Conservation (phyloP, 2,329 filamentous ascomycete genomes). For the Curvularia lunata region DNA sequence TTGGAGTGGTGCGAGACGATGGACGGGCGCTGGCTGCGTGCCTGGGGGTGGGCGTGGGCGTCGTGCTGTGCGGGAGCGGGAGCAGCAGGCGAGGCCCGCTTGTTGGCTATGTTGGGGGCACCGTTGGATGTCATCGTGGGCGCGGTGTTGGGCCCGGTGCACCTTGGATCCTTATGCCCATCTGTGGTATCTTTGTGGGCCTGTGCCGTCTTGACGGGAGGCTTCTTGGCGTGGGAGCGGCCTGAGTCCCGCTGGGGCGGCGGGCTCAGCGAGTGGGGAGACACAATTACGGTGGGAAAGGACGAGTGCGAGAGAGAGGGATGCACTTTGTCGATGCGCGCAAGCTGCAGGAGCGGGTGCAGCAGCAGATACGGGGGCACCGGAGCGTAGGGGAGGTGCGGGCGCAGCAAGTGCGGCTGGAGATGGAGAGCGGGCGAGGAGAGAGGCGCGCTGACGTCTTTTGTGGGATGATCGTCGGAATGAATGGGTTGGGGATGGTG, state of each 20-base stretch:
- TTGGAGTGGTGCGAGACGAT: conserved; percentile 73
- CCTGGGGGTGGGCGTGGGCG: conserved; percentile 15
- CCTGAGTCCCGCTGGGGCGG: conserved; percentile 42
- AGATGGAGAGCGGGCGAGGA: conserved; percentile 20
- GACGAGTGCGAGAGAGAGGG: conserved; percentile 27
- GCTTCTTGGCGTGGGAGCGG: conserved; percentile 40
- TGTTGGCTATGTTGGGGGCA: conserved; percentile 37
- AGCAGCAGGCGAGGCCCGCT: conserved; percentile 33
- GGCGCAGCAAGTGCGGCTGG: conserved; percentile 16
- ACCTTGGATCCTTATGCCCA: conserved; percentile 45
- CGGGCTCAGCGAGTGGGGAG: conserved; percentile 46
- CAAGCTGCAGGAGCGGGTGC: conserved; percentile 39
- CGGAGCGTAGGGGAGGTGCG: conserved; percentile 16
- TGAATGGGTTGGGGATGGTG: conserved; percentile 29
- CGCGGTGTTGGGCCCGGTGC: conserved; percentile 45
- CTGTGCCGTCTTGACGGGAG: conserved; percentile 34
- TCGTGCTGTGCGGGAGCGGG: conserved; percentile 21
- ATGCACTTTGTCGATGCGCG: conserved; percentile 38
- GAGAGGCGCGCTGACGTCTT: conserved; percentile 20
- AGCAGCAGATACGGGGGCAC: conserved; percentile 33
- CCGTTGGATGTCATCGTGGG: conserved; percentile 49
- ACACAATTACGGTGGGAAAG: conserved; percentile 49
- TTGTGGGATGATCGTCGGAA: conserved; percentile 20
- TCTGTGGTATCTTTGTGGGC: conserved; percentile 44
- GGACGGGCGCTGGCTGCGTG: conserved; percentile 53